A percentile compares a stretch with the other conserved stretches of the same genome.
Evolutionary conservation across 768 basidiomycete genomes (phyloP).

Genomic region (Xerocomellus amylosporus): DNA sequence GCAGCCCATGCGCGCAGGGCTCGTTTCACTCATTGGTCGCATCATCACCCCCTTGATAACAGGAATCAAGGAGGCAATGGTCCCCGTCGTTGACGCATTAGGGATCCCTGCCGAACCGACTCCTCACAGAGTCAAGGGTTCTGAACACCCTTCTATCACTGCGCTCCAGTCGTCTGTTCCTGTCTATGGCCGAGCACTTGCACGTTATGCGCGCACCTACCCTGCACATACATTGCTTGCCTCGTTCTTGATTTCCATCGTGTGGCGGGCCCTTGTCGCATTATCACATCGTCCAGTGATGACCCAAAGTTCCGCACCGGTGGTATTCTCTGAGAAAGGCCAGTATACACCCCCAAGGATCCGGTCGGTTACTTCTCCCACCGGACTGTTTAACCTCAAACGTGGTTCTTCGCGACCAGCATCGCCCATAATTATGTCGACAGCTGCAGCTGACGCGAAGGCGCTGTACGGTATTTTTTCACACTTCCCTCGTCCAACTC

Average conservation of each 20-base stretch:
- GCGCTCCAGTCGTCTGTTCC: slow-evolving; percentile 60
- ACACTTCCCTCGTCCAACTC: slow-evolving; percentile 58
- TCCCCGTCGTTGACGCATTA: slow-evolving; percentile 59
- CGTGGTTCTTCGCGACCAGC: slow-evolving; percentile 65
- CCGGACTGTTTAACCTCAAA: slow-evolving; percentile 63
- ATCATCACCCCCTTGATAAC: slow-evolving; percentile 63
- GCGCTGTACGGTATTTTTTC: slow-evolving; percentile 60
- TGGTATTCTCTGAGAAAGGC: slow-evolving; percentile 39
- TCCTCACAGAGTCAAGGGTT: slow-evolving; percentile 16
- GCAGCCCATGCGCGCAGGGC: slow-evolving; percentile 64
- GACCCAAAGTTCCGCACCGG: slow-evolving; percentile 38
- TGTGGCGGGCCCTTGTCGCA: slow-evolving; percentile 75
- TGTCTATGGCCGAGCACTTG: slow-evolving; percentile 55
- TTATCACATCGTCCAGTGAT: slow-evolving; percentile 58
- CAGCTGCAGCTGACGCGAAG: slow-evolving; percentile 56
- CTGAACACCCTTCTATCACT: slow-evolving; percentile 56
- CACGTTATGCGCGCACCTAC: slow-evolving; percentile 51
- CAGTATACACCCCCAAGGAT: slow-evolving; percentile 42
- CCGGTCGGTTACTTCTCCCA: slow-evolving; percentile 55
- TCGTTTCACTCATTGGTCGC: slow-evolving; percentile 64
- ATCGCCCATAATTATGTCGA: slow-evolving; percentile 46
- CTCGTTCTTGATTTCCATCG: slow-evolving; percentile 65
- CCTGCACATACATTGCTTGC: slow-evolving; percentile 62
- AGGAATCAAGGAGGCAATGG: slow-evolving; percentile 59
- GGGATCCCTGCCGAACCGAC: slow-evolving; percentile 42